Percentiles rank a stretch among this genome's conserved stretches.
Conservation (phyloP, 495 filamentous ascomycete genomes). For the Penicillium desertorum region DNA sequence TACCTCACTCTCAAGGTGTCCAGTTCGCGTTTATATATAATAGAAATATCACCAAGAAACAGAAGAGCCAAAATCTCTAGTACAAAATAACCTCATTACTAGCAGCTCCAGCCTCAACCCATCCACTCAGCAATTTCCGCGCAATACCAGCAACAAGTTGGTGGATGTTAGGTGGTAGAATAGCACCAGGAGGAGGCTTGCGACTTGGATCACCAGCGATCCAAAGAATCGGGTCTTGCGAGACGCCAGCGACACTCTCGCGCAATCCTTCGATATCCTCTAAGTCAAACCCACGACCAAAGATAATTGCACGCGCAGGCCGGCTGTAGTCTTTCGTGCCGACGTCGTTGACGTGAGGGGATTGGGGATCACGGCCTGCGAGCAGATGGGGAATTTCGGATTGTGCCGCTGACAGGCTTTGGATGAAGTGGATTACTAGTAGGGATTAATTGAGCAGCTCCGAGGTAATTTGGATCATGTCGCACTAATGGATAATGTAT, state of each 20-base stretch:
- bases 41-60: too few relatives aligned
- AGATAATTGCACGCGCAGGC: constrained; percentile 32
- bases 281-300: constrained; percentile 29
- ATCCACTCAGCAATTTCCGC: constrained; percentile 14
- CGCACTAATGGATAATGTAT: not conserved
- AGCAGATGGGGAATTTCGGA: constrained; percentile 31
- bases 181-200: constrained; percentile 5
- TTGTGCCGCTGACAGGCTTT: constrained; percentile 19
- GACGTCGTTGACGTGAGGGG: constrained; percentile 20
- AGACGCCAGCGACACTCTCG: constrained; percentile 5
- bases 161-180: constrained; percentile 19
- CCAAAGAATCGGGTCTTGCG: constrained; percentile 20
- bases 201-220: constrained; percentile 19
- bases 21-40: too few relatives aligned
- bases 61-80: not conserved
- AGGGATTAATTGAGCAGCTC: not conserved
- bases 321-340: constrained; percentile 34
- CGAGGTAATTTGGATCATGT: not conserved
- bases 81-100: constrained; percentile 21
- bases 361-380: constrained; percentile 27
- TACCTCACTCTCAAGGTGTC: too few relatives aligned
- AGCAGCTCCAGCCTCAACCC: constrained; percentile 17
- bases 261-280: constrained; percentile 22
- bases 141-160: constrained; percentile 8
- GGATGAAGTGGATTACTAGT: constrained; percentile 34